These are phyloP conservation scores for Singerocomus rubriflavus DNA, from an alignment of 1,284 basidiomycete genomes.

Conservation along the genomic window DNA sequence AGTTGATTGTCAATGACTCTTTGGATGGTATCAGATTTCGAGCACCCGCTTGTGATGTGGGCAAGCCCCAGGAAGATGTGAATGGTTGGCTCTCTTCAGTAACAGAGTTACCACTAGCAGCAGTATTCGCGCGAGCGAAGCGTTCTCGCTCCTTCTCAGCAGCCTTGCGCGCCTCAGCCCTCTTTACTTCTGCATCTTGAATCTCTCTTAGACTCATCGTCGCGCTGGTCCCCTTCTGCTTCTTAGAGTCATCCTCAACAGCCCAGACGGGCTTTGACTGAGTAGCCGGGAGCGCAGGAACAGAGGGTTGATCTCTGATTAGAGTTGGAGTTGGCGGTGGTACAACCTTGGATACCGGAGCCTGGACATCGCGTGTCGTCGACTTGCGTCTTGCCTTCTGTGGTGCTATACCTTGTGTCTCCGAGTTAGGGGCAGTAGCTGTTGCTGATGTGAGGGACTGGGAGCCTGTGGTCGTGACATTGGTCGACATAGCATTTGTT, in stretches of 20 bases:
- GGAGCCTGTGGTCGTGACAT: constrained; percentile 5
- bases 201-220: constrained; percentile 88
- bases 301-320: constrained; percentile 26
- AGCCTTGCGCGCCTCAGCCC: constrained; percentile 71
- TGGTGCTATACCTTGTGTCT: constrained; percentile 7
- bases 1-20: constrained; percentile 41
- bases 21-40: constrained; percentile 43
- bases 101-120: constrained; percentile 33
- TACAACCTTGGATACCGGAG: constrained; percentile 25
- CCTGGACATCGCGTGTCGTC: constrained; percentile 25
- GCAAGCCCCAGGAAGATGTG: constrained; percentile 75
- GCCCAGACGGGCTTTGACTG: constrained; percentile 57
- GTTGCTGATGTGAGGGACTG: constrained; percentile 9
- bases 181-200: constrained; percentile 89
- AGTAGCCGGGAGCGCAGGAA: constrained; percentile 23
- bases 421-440: constrained; percentile 3
- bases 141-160: constrained; percentile 65
- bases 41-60: constrained; percentile 67
- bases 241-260: constrained; percentile 62
- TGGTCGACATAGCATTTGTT: constrained; percentile 13
- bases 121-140: constrained; percentile 47
- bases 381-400: constrained; percentile 34
- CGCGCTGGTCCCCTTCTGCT: constrained; percentile 41
- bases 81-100: constrained; percentile 60
- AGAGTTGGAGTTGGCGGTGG: constrained; percentile 10